Evolutionary conservation across 768 basidiomycete genomes (phyloP).

Genomic region (Hemileccinum rubropunctum): DNA sequence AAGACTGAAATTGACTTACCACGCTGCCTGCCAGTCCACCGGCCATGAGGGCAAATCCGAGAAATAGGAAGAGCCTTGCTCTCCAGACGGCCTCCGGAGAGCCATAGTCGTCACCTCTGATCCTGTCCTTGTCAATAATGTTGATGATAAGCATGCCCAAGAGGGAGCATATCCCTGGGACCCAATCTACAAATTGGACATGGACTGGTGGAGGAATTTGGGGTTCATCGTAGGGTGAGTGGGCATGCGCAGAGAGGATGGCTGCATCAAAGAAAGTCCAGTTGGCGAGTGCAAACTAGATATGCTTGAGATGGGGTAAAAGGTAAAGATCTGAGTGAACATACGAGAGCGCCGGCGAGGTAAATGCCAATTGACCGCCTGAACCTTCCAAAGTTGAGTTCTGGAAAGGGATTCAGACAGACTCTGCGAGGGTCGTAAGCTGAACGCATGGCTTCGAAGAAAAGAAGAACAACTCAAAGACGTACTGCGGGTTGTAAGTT

Average conservation of each 20-base stretch:
- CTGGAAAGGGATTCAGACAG: slow-evolving; percentile 84
- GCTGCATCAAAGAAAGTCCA: slow-evolving; percentile 96
- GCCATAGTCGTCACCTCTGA: slow-evolving; percentile 78
- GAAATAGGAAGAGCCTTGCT: slow-evolving; percentile 85
- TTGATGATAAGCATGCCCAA: slow-evolving; percentile 92
- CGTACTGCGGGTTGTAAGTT: no score
- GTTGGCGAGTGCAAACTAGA: slow-evolving; percentile 88
- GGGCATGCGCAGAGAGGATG: slow-evolving; percentile 84
- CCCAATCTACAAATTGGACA: slow-evolving; percentile 93
- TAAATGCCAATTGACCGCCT: slow-evolving; percentile 86
- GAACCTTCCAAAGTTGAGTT: slow-evolving; percentile 69
- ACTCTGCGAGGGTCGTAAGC: slow-evolving; percentile 86
- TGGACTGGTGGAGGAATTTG: slow-evolving; percentile 71
- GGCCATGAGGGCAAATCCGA: slow-evolving; percentile 97
- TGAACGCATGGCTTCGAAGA: slow-evolving; percentile 36
- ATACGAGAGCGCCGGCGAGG: slow-evolving; percentile 85
- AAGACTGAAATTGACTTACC: slow-evolving; percentile 48
- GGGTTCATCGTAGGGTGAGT: slow-evolving; percentile 68
- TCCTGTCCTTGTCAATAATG: slow-evolving; percentile 90
- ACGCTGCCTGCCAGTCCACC: slow-evolving; percentile 97
- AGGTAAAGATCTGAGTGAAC: slow-evolving; percentile 32
- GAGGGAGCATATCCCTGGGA: slow-evolving; percentile 92
- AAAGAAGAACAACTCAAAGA: no score
- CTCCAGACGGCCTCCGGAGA: slow-evolving; percentile 87
- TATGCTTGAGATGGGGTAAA: neutral